A percentile compares a stretch with the other conserved stretches of the same genome.
phyloP scores from a whole-genome alignment of 495 filamentous ascomycete species.

The Chlorociboria aeruginascens region DNA sequence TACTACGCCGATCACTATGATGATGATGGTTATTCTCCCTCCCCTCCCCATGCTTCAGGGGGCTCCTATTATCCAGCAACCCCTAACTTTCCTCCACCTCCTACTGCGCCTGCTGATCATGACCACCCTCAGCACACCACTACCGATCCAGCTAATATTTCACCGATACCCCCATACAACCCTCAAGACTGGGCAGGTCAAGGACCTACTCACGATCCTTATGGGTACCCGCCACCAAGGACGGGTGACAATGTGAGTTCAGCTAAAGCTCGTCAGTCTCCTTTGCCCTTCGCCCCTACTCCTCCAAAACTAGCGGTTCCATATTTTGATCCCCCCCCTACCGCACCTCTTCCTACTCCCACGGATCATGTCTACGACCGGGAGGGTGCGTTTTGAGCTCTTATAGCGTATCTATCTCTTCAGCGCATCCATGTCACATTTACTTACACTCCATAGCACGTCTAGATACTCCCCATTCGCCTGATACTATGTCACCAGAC shows the following conservation, averaged over 20 bases:
- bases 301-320: conserved; percentile 2
- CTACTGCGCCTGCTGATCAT: conserved; percentile 9
- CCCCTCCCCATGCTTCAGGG: conserved; percentile 40
- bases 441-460: neutral
- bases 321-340: conserved; percentile 18
- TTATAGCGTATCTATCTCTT: neutral
- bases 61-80: conserved; percentile 35
- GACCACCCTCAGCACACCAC: conserved; percentile 10
- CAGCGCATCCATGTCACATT: neutral
- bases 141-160: conserved; percentile 8
- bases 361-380: too few species aligned
- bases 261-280: conserved; percentile 8
- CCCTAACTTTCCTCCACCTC: conserved; percentile 32
- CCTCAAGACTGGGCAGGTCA: conserved; percentile 27
- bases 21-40: conserved; percentile 26
- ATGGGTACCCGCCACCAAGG: conserved; percentile 13
- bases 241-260: conserved; percentile 24
- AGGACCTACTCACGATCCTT: conserved; percentile 8
- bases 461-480: conserved; percentile 5
- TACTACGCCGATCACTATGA: conserved; percentile 21
- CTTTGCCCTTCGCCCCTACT: neutral
- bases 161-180: conserved; percentile 27
- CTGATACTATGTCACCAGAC: neutral
- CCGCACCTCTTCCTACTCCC: conserved; percentile 5
- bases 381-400: conserved; percentile 19